Evolutionary conservation across 441 rosid species (phyloP), one percentile per base, ranked within the genome.

Genomic region (Populus trichocarpa): DNA sequence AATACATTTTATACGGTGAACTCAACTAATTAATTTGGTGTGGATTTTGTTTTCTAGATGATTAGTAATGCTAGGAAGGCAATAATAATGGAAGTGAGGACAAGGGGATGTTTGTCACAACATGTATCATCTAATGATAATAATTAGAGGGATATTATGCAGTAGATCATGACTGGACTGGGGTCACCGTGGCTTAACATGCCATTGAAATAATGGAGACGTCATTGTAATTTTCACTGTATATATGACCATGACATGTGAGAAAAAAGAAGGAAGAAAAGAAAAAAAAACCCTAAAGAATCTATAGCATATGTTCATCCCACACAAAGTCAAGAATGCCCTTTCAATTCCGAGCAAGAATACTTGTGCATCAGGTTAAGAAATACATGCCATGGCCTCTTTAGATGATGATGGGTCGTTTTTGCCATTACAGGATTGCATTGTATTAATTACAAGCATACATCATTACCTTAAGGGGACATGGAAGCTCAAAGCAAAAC

Each of bases 91-190:
- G 33, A 72, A 81, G 80, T 84, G 74, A 25, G 83, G 87, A 85
- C 90, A 85, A 87, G 86, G 71, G 35, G 69, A 81, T 77, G 38
- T 81, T 86, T 83, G 88, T 88, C 89, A 73, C 61, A 81, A 71
- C 64, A 63, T 77, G 81, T 64, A 84, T 72, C 80, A 75, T 77
- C 74, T 74, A 33, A 73, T 77, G 70, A 78, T 74, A 89, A 88
- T 85, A 84, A 88, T 85, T 79, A 72, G 80, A 77, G 80, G 79
- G 79, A 79, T 80, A 8, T 74, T 63, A 70, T 76, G 61, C 20
- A 68, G 63, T 22, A 80, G 88, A 86, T 73, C 82, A 84, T 83
- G 85, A 84, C 88, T 81, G 79, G 85, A 73, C 80, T 83, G 87
- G 84, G 87, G 85, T 77, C 86, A 20, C 77, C 67, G 70, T 74